Evolutionary conservation across 2,329 filamentous ascomycete genomes (phyloP).

Genomic region (Pezicula carpinea): DNA sequence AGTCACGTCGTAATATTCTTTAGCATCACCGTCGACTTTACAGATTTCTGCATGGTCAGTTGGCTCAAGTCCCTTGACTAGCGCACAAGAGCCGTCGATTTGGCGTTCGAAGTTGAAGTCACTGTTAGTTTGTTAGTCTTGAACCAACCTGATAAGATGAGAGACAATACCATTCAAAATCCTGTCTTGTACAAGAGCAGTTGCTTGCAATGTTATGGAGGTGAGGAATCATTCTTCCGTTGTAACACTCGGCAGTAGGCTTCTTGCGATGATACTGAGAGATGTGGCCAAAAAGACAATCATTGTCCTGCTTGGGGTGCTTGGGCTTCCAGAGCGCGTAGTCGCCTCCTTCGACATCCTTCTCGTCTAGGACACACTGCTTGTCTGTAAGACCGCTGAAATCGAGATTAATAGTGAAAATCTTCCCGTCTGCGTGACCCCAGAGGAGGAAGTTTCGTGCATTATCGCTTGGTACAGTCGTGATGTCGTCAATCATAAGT

Average conservation of each 20-base stretch:
- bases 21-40: slow-evolving; percentile 57
- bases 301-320: slow-evolving; percentile 71
- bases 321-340: slow-evolving; percentile 85
- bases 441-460: slow-evolving; percentile 91
- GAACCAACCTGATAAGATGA: not conserved
- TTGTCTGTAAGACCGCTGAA: slow-evolving; percentile 76
- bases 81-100: slow-evolving; percentile 68
- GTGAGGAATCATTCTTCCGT: slow-evolving; percentile 65
- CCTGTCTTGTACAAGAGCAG: slow-evolving; percentile 77
- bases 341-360: slow-evolving; percentile 56
- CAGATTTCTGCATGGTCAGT: slow-evolving; percentile 56
- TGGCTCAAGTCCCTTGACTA: slow-evolving; percentile 70
- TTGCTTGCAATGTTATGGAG: slow-evolving; percentile 67
- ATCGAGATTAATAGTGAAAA: slow-evolving; percentile 79
- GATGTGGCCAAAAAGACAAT: slow-evolving; percentile 90
- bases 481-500: slow-evolving; percentile 73
- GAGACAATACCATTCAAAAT: slow-evolving; percentile 81
- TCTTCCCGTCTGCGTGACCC: slow-evolving; percentile 57
- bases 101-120: slow-evolving; percentile 91
- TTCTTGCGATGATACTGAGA: slow-evolving; percentile 90
- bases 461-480: slow-evolving; percentile 82
- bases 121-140: slow-evolving; percentile 39
- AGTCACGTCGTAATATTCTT: slow-evolving; percentile 78
- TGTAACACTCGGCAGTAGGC: slow-evolving; percentile 73
- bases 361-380: slow-evolving; percentile 65